Base-by-base conservation (phyloP, 1,284 basidiomycete species). In the Sanghuangporus sanghuang region DNA sequence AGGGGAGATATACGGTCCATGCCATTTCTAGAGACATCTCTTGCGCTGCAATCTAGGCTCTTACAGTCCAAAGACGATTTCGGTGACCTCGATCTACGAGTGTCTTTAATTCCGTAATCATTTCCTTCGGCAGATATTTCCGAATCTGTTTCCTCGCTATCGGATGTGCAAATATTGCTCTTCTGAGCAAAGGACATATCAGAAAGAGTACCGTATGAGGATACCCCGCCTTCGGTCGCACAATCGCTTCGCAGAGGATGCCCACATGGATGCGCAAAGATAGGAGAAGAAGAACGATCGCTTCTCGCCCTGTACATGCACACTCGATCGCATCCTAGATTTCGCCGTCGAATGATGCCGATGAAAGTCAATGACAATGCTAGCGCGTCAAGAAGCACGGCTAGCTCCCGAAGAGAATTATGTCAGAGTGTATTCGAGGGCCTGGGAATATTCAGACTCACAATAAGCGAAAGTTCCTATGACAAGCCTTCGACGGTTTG, bases 401-500 rank as follows among this genome's bases (percentile, higher is more conserved):
- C 46, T 49, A 32, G 27, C 1, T 32, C 27, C 38, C 18, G 8
- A 52, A 52, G 27, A 23, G 7, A 27, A 52, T 3, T 23, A 52
- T 27, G 27, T 52, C 27, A 52, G 49, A 6, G 27, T 32, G 27
- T 32, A 32, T 32, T 2, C 14, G 27, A 6, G 40, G 8, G 12
- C 5, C 12, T 23, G 49, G 27, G 14, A 52, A 12, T 4, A 52
- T 14, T 9, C 49, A 18, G 23, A 23, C 61, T 48, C 16, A 62
- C 61, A 57, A 18, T 62, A 62, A 23, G 23, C 35, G 40, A 55
- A 62, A 40, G 55, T 48, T 16, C 44, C 56, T 11, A 62, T 32
- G 21, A 62, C 48, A 27, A 62, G 49, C 14, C 36, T 50, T 32
- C 44, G 40, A 18, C 40, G 32, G 44, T 32, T 1, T 38, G 35